A percentile compares a stretch with the other conserved stretches of the same genome.
Evolutionary conservation across 1,284 basidiomycete species (phyloP).

Genomic region (Amylostereum areolatum): DNA sequence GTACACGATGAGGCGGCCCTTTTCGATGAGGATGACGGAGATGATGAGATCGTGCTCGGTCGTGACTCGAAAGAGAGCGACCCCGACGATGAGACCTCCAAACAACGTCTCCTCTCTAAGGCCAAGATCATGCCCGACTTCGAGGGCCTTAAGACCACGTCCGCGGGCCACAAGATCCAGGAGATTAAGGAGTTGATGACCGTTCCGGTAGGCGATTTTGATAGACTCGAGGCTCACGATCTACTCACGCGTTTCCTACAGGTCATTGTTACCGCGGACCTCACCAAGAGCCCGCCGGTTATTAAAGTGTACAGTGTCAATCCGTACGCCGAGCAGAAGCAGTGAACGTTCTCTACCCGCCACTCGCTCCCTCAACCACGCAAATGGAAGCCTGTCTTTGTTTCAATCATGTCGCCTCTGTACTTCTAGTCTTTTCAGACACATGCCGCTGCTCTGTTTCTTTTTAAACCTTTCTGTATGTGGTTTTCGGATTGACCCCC

Average conservation of each 20-base stretch:
- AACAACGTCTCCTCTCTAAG: slow-evolving; percentile 74
- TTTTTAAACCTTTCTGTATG: not conserved
- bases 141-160: slow-evolving; percentile 69
- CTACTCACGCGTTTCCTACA: slow-evolving; percentile 21
- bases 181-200: slow-evolving; percentile 88
- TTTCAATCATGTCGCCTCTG: slow-evolving; percentile 1
- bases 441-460: not conserved
- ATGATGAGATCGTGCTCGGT: slow-evolving; percentile 74
- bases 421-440: not conserved
- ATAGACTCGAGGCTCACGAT: slow-evolving; percentile 8
- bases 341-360: slow-evolving; percentile 1
- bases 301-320: slow-evolving; percentile 91
- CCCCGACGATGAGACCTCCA: slow-evolving; percentile 52
- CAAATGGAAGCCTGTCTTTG: not conserved
- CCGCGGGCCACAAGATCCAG: slow-evolving; percentile 84
- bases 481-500: too few species aligned
- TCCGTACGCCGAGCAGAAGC: slow-evolving; percentile 54
- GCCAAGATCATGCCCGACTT: slow-evolving; percentile 68
- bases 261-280: slow-evolving; percentile 90
- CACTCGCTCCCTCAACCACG: not conserved
- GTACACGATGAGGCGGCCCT: slow-evolving; percentile 82
- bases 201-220: slow-evolving; percentile 65
- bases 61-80: slow-evolving; percentile 41
- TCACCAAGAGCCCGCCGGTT: slow-evolving; percentile 91
- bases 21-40: slow-evolving; percentile 83